Evolutionary conservation across 2,329 filamentous ascomycete genomes (phyloP).

Genomic region (Zasmidium angulare): DNA sequence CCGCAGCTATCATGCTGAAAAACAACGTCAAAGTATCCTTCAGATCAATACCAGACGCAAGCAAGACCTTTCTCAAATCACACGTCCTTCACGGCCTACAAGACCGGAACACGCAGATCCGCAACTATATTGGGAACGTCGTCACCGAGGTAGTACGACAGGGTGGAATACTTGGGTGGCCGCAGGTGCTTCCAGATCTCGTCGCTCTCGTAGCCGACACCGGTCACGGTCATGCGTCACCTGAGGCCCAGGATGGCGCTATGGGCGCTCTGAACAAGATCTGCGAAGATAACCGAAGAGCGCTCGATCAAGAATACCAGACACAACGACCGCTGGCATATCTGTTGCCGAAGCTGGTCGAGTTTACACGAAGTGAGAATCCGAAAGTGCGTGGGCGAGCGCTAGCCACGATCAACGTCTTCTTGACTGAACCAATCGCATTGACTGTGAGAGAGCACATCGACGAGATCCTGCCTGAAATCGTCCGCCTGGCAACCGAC

Average conservation of each 20-base stretch:
- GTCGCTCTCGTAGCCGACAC: conserved; percentile 76
- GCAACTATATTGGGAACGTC: conserved; percentile 86
- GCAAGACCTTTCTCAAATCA: conserved; percentile 74
- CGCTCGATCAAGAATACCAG: conserved; percentile 82
- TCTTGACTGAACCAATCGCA: conserved; percentile 71
- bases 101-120: conserved; percentile 78
- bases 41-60: conserved; percentile 71
- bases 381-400: conserved; percentile 78
- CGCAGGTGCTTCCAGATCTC: conserved; percentile 81
- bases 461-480: conserved; percentile 75
- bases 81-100: conserved; percentile 76
- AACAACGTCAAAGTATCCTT: conserved; percentile 80
- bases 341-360: conserved; percentile 85
- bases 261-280: conserved; percentile 94
- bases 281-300: conserved; percentile 90
- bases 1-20: conserved; percentile 92
- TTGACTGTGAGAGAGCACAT: conserved; percentile 78
- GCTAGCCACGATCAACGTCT: conserved; percentile 84
- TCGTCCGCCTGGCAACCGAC: conserved; percentile 81
- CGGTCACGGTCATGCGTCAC: conserved; percentile 64
- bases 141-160: conserved; percentile 87
- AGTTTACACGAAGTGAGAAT: conserved; percentile 75
- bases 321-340: conserved; percentile 84
- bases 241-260: conserved; percentile 82
- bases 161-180: conserved; percentile 86